A percentile compares a stretch with the other conserved stretches of the same genome.
These are phyloP conservation scores for Colletotrichum cereale DNA, from an alignment of 2,329 filamentous ascomycete genomes.

Conservation along the genomic window DNA sequence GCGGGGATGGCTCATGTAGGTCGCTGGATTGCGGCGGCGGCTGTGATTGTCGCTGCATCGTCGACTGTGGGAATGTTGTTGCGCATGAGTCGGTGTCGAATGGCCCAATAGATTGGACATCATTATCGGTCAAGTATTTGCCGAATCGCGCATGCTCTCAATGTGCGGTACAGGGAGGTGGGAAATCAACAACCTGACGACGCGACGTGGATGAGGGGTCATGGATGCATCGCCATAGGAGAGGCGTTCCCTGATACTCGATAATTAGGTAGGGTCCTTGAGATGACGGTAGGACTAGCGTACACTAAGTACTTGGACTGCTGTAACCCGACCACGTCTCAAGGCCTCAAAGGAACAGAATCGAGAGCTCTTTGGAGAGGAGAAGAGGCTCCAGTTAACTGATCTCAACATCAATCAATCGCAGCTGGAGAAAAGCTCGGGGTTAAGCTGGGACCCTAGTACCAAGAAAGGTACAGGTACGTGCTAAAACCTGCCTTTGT, in stretches of 20 bases:
- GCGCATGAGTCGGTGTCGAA: conserved; percentile 29
- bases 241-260: neutral
- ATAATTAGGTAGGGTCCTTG: neutral
- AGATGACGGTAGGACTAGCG: neutral
- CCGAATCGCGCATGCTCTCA: conserved; percentile 16
- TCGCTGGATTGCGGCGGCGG: conserved; percentile 2
- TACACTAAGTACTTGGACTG: neutral
- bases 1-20: conserved; percentile 30
- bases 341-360: conserved; percentile 4
- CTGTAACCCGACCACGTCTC: neutral
- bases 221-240: conserved; percentile 12
- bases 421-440: conserved; percentile 15
- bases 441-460: conserved; percentile 12
- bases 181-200: conserved; percentile 5
- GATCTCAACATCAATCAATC: conserved; percentile 9
- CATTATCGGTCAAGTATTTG: conserved; percentile 16
- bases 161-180: conserved; percentile 12
- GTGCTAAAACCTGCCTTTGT: conserved; percentile 36
- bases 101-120: conserved; percentile 17
- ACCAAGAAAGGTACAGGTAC: neutral
- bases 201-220: conserved; percentile 21
- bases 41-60: conserved; percentile 29
- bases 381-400: conserved; percentile 29
- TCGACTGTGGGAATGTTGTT: conserved; percentile 20
- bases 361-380: conserved; percentile 21